Evolutionary conservation across 352 stramenopile species (phyloP).

Genomic region (Globisporangium paroecandrum): DNA sequence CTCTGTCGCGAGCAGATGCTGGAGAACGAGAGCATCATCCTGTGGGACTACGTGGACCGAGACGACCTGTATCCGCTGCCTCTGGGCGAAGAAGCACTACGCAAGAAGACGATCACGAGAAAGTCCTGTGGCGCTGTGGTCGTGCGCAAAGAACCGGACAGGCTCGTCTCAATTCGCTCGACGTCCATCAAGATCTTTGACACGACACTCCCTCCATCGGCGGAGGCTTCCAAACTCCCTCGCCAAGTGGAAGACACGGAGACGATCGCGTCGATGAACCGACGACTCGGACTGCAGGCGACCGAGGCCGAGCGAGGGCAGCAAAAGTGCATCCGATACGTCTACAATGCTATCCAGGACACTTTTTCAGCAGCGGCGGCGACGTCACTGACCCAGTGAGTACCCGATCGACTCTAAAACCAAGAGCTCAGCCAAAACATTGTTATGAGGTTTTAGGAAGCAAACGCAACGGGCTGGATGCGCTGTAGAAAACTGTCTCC

Average conservation of each 20-base stretch:
- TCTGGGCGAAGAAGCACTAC: conserved; percentile 8
- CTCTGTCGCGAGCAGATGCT: conserved; percentile 40
- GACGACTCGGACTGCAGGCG: conserved; percentile 51
- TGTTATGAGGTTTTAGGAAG: not conserved
- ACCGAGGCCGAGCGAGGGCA: conserved; percentile 44
- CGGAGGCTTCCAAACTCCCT: not conserved
- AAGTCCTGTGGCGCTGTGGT: conserved; percentile 51
- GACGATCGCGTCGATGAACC: conserved; percentile 31
- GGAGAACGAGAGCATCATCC: conserved; percentile 34
- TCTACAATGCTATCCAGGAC: conserved; percentile 43
- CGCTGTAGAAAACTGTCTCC: not conserved
- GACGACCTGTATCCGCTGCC: conserved; percentile 46
- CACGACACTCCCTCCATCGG: conserved; percentile 24
- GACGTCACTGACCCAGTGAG: not conserved
- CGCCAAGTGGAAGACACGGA: conserved; percentile 22
- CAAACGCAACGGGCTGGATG: not conserved
- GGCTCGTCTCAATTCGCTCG: conserved; percentile 55
- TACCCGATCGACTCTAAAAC: not conserved
- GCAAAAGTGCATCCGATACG: conserved; percentile 48
- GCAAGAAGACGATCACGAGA: conserved; percentile 32
- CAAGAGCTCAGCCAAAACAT: not conserved
- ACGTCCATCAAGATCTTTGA: conserved; percentile 60
- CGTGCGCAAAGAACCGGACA: conserved; percentile 34
- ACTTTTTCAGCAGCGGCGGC: conserved; percentile 7
- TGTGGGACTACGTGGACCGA: conserved; percentile 71